Evolutionary conservation across 2,329 filamentous ascomycete species (phyloP), one percentile per base, ranked within the genome.

Genomic region (Fusarium humuli): DNA sequence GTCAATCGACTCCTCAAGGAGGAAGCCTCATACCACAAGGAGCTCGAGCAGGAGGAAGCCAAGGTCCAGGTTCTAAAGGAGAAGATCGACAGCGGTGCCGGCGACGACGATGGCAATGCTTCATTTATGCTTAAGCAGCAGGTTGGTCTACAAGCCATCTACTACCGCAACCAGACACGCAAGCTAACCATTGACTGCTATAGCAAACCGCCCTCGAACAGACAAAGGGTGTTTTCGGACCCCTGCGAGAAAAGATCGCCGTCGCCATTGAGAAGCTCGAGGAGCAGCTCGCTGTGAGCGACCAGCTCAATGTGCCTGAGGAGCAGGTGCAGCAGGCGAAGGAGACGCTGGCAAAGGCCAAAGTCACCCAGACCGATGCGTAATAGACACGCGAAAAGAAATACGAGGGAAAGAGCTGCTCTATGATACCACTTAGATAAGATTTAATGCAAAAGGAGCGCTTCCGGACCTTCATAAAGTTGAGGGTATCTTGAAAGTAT

Each of bases 1-100:
- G 89, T 98, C 72, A 85, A 88, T 75, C 93, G 96, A 63, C 88
- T 98, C 49, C 88, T 97, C 72, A 98, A 97, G 81, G 96, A 99
- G 81, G 93, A 98, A 80, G 85, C 87, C 41, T 95, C 91, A 75
- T 98, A 99, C 83, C 92, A 94, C 84, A 92, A 92, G 78, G 96
- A 99, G 80, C 87, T 94, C 22, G 84, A 87, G 69, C 85, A 91
- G 70, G 94, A 98, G 79, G 86, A 92, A 74, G 86, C 87, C 66
- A 88, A 92, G 60, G 87, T 97, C 70, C 83, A 87, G 79, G 88
- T 90, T 78, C 85, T 97, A 20, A 86, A 90, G 78, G 83, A 85
- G 46, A 89, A 92, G 73, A 79, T 88, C 32, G 79, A 84, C 44
- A 79, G 77, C n/a, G 82, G 80, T 27, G 79, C 81, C 6, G 82